These are phyloP conservation scores for Graphilbum ipis-grandicollis DNA, from an alignment of 2,329 filamentous ascomycete genomes.

Conservation along the genomic window DNA sequence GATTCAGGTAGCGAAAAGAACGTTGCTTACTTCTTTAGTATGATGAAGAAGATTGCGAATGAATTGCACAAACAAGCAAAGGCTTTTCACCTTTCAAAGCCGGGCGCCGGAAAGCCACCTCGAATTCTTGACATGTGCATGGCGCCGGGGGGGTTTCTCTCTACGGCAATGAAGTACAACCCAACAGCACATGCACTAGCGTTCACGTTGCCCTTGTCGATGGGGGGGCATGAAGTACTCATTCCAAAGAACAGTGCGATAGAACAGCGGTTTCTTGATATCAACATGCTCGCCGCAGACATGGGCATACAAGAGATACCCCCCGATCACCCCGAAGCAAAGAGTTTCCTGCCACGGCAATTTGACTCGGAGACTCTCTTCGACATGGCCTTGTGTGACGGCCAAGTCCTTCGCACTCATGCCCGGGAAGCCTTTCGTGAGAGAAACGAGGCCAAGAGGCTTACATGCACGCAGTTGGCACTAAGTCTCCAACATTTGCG, in stretches of 20 bases:
- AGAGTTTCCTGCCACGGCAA: constrained; percentile 10
- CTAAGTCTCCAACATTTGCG: constrained; percentile 27
- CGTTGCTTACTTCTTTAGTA: constrained; percentile 16
- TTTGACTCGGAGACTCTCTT: constrained; percentile 24
- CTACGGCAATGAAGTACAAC: constrained; percentile 18
- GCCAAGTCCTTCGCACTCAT: constrained; percentile 25
- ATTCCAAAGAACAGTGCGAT: constrained; percentile 10
- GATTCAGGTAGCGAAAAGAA: constrained; percentile 13
- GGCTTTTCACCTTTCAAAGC: constrained; percentile 13
- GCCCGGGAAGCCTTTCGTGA: constrained; percentile 15
- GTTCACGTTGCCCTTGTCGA: constrained; percentile 21
- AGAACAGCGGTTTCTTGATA: constrained; percentile 19
- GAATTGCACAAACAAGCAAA: constrained; percentile 20
- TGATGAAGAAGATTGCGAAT: constrained; percentile 25
- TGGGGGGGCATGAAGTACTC: constrained; percentile 23
- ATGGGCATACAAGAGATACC: constrained; percentile 20
- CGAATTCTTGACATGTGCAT: constrained; percentile 35
- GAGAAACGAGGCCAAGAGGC: constrained; percentile 17
- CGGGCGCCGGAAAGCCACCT: constrained; percentile 1
- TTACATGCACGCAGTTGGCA: constrained; percentile 21
- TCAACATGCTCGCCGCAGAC: constrained; percentile 33
- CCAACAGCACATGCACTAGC: constrained; percentile 15
- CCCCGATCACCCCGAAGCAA: constrained; percentile 14
- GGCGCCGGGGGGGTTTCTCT: constrained; percentile 35
- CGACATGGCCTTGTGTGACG: constrained; percentile 29